These are phyloP conservation scores for Strobilomyces confusus DNA, from an alignment of 768 basidiomycete species.

Conservation along the genomic window DNA sequence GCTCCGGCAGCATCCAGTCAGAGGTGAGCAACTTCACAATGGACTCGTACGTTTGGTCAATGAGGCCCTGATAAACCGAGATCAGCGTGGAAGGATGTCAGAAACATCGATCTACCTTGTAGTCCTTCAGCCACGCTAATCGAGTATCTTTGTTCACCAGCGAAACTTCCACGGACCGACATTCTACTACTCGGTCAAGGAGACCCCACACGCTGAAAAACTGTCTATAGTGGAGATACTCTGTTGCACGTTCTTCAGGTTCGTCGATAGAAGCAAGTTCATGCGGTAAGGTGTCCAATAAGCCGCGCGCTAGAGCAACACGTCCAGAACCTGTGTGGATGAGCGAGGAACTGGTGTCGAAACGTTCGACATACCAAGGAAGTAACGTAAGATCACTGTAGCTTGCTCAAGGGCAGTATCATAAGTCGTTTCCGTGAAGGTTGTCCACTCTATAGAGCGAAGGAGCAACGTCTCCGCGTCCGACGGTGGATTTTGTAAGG, in stretches of 20 bases:
- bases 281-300: conserved; percentile 57
- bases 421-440: conserved; percentile 68
- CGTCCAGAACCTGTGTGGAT: conserved; percentile 59
- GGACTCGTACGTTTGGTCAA: conserved; percentile 62
- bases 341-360: neutral
- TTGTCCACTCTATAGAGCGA: conserved; percentile 93
- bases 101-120: conserved; percentile 40
- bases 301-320: conserved; percentile 57
- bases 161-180: conserved; percentile 52
- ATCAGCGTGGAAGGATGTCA: neutral
- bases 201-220: conserved; percentile 70
- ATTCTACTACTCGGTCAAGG: conserved; percentile 57
- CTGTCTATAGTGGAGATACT: conserved; percentile 75
- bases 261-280: conserved; percentile 60
- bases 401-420: conserved; percentile 79
- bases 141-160: conserved; percentile 58
- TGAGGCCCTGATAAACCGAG: conserved; percentile 39
- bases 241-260: conserved; percentile 67
- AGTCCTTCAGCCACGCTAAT: conserved; percentile 59
- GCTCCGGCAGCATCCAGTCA: conserved; percentile 69
- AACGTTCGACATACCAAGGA: conserved; percentile 62
- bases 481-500: conserved; percentile 50
- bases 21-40: conserved; percentile 69
- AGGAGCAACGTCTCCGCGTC: conserved; percentile 64
- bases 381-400: conserved; percentile 84